phyloP scores from a whole-genome alignment of 805 yeast species.

The Candida broadrunensis region DNA sequence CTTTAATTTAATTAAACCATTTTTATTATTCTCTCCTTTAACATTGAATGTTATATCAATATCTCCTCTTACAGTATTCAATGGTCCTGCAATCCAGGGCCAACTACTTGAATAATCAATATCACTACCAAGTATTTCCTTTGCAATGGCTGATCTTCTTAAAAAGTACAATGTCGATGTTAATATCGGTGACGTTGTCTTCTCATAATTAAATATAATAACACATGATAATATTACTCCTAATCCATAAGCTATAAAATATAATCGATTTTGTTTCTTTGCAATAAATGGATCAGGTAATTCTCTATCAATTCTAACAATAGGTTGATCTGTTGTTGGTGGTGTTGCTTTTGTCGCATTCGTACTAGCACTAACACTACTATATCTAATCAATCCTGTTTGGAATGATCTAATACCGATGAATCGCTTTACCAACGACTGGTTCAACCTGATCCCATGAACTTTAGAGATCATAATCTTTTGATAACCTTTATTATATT shows the following conservation, averaged over 20 bases:
- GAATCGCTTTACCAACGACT: not conserved
- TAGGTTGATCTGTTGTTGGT: not conserved
- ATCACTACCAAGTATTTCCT: conserved; percentile 65
- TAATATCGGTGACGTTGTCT: conserved; percentile 84
- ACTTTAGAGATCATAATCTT: not conserved
- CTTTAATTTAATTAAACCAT: conserved; percentile 56
- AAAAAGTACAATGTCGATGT: conserved; percentile 82
- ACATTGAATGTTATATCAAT: conserved; percentile 73
- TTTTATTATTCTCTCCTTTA: conserved; percentile 46
- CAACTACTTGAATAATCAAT: conserved; percentile 68
- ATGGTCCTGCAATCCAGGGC: conserved; percentile 88
- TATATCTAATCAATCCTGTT: not conserved
- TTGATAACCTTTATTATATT: too few species aligned
- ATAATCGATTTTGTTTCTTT: conserved; percentile 46
- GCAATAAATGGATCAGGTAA: conserved; percentile 77
- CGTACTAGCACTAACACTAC: not conserved
- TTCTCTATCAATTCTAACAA: conserved; percentile 60
- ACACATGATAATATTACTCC: conserved; percentile 38
- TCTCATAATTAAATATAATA: conserved; percentile 88
- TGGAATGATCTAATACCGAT: not conserved
- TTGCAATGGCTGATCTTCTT: conserved; percentile 68
- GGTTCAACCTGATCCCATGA: not conserved
- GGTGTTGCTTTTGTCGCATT: not conserved
- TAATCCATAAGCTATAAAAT: conserved; percentile 46
- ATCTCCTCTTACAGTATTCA: conserved; percentile 79